These are phyloP conservation scores for Chrysopogon serrulatus DNA, from an alignment of 176 grass and related monocot genomes.

Conservation along the genomic window DNA sequence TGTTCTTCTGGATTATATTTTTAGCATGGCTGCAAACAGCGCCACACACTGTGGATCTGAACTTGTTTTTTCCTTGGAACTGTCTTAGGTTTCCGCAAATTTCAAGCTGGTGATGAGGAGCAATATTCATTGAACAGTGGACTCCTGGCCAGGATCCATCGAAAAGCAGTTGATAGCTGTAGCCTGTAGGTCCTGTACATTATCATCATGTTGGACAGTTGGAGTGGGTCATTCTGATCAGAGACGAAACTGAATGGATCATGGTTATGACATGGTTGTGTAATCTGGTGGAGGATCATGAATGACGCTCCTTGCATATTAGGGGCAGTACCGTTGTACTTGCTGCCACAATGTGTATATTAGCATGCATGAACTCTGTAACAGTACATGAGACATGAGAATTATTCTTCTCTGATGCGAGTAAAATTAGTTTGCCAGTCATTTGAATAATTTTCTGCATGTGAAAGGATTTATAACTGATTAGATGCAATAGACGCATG, in stretches of 20 bases:
- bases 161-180: neutral
- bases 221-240: neutral
- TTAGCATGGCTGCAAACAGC: neutral
- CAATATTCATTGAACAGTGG: neutral
- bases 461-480: no score
- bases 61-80: neutral
- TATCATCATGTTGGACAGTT: neutral
- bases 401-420: no score
- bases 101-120: neutral
- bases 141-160: neutral
- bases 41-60: neutral
- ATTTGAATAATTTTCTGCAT: no score
- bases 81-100: neutral
- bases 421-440: no score
- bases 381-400: no score
- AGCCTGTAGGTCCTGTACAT: neutral
- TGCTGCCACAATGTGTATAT: no score
- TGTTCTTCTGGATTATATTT: neutral
- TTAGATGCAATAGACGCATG: no score
- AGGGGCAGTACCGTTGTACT: neutral
- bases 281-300: neutral
- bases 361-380: no score
- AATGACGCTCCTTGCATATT: neutral
- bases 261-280: neutral
- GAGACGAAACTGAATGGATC: neutral